Evolutionary conservation across 1,284 basidiomycete genomes (phyloP).

Genomic region (Apiotrichum mycotoxinovorans): DNA sequence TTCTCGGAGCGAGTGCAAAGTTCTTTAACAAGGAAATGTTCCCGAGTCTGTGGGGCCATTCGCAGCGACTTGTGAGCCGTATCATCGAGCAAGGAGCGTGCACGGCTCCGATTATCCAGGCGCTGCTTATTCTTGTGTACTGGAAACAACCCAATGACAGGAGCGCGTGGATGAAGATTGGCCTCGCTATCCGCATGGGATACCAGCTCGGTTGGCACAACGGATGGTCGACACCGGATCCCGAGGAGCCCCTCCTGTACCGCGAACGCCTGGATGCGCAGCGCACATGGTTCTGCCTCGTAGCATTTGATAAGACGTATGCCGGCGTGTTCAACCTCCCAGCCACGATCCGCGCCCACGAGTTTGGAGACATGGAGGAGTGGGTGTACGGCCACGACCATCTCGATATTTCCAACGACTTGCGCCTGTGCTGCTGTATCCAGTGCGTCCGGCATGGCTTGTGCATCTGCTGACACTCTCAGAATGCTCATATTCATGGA

Average conservation of each 20-base stretch:
- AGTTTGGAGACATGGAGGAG: conserved; percentile 4
- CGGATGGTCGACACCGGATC: not conserved
- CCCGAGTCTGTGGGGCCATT: conserved; percentile 8
- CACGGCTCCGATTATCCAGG: conserved; percentile 15
- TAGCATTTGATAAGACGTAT: conserved; percentile 3
- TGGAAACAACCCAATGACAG: conserved; percentile 23
- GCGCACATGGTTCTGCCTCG: conserved; percentile 2
- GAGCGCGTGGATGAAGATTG: conserved; percentile 26
- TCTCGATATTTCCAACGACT: conserved; percentile 4
- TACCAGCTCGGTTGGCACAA: conserved; percentile 20
- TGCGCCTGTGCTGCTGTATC: not conserved
- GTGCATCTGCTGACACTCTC: not conserved
- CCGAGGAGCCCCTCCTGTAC: not conserved
- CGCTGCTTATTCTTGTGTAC: conserved; percentile 18
- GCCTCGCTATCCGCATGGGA: conserved; percentile 19
- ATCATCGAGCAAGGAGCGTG: conserved; percentile 6
- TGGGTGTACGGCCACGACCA: conserved; percentile 6
- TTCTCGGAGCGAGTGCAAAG: conserved; percentile 71
- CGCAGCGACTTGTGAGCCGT: conserved; percentile 9
- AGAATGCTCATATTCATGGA: conserved; percentile 4
- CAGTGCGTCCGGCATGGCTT: not conserved
- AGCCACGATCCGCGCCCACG: not conserved
- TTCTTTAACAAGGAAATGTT: conserved; percentile 60
- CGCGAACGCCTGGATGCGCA: conserved; percentile 2
- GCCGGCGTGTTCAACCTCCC: conserved; percentile 3